Base-by-base conservation (phyloP, 2,329 filamentous ascomycete genomes). In the Penicillium sp. region DNA sequence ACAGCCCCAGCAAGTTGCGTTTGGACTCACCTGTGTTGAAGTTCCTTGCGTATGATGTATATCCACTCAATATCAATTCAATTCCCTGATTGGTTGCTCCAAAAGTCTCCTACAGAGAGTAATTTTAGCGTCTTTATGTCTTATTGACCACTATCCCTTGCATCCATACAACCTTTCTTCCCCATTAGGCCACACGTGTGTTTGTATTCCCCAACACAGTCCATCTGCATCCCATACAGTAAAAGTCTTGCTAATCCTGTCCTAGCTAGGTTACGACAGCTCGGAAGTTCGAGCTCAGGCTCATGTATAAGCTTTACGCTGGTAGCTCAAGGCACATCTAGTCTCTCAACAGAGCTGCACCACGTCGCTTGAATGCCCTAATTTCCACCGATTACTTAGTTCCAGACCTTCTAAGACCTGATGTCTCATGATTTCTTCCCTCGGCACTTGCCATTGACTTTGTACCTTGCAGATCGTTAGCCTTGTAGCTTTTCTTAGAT, bases 41-140 rank as follows among this genome's bases (percentile, higher is more conserved):
- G 36, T 59, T 59, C 63, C 63, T 66, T 66, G 63, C 63, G 52
- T 66, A 41, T 61, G 60, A 59, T 58, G 25, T 56, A 44, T 63
- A 38, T 31, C 56, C 44, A 30, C 28, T 50, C 30, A 17, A 48
- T 25, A 16, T 43, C 12, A 48, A 38, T 45, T 47, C 16, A 16
- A 42, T 36, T 7, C 41, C 17, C 44, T 48, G 11, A 19, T 47
- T 51, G 28, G 45, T 28, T 17, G 33, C 37, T 50, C 53, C 31
- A n/a, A 40, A 28, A 37, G 16, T 14, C 50, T 62, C 53, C 42
- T 56, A 19, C 25, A 28, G 35, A 36, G 54, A 19, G 35, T 31
- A 50, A 45, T 50, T 36, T 48, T 43, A 19, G 31, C 44, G 38
- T 41, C 22, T 48, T 22, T 26, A 35, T 31, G 45, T 40, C 46